phyloP scores from a whole-genome alignment of 495 filamentous ascomycete genomes.

The Pyronema omphalodes region DNA sequence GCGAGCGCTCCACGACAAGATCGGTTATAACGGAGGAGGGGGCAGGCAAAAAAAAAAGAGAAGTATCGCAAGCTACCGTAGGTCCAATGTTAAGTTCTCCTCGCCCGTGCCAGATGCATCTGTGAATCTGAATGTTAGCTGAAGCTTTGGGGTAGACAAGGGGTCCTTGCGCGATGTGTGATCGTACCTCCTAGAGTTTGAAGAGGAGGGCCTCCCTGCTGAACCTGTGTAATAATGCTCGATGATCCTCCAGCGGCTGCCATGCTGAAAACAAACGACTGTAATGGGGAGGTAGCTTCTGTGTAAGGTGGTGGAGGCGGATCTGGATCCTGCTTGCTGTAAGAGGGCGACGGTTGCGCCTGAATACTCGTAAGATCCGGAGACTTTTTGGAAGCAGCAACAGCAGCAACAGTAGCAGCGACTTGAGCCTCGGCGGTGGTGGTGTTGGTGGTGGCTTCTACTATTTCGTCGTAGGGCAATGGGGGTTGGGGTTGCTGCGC shows the following conservation, averaged over 20 bases:
- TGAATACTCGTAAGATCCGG: neutral
- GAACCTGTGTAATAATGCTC: conserved; percentile 97
- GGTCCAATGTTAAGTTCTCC: conserved; percentile 87
- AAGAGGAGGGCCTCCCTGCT: conserved; percentile 74
- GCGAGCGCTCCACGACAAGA: neutral
- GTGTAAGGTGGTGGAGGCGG: conserved; percentile 81
- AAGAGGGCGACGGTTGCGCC: conserved; percentile 16
- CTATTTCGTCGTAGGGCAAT: neutral
- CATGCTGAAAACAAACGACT: conserved; percentile 93
- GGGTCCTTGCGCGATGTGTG: neutral
- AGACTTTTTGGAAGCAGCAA: neutral
- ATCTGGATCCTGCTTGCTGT: conserved; percentile 22
- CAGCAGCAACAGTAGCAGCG: neutral
- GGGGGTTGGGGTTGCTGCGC: neutral
- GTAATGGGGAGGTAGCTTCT: conserved; percentile 80
- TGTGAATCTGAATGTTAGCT: neutral
- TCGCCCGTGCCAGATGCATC: conserved; percentile 39
- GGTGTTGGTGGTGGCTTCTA: neutral
- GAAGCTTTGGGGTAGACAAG: neutral
- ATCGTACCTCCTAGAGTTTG: conserved; percentile 69
- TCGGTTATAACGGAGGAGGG: neutral
- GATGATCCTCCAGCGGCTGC: conserved; percentile 86
- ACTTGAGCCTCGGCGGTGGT: neutral
- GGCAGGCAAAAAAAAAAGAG: neutral
- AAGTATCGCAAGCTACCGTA: conserved; percentile 43